These are phyloP conservation scores for Eucalyptus leucophloia DNA, from an alignment of 345 rosid species.

Conservation along the genomic window DNA sequence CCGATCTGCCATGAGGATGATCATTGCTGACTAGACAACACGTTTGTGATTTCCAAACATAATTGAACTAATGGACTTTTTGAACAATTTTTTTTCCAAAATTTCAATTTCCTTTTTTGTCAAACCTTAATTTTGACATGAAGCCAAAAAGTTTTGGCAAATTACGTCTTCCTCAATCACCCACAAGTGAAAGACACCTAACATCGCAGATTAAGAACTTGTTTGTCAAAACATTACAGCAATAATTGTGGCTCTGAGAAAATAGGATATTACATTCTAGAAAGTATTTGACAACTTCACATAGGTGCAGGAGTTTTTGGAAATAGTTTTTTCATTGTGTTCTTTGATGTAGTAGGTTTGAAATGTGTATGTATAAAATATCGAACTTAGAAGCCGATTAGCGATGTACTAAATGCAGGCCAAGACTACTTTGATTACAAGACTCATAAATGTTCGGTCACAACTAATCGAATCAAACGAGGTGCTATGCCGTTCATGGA, in stretches of 20 bases:
- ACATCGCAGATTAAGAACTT: background rate
- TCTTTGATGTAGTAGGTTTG: background rate
- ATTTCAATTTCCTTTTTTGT: background rate
- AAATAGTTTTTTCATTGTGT: background rate
- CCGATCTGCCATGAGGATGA: no score
- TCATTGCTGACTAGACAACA: no score
- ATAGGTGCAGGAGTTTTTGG: accelerated
- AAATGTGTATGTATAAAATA: background rate
- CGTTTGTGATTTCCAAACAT: no score
- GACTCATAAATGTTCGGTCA: background rate
- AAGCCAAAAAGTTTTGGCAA: background rate
- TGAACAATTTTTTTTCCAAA: background rate
- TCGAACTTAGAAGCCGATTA: background rate
- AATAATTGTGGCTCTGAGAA: background rate
- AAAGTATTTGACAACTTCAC: background rate
- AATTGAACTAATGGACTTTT: no score
- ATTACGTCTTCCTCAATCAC: background rate
- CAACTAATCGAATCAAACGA: background rate
- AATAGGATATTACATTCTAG: no score
- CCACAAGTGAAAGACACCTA: background rate
- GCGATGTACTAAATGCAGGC: background rate
- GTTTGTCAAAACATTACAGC: background rate
- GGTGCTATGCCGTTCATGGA: background rate
- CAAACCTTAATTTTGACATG: background rate
- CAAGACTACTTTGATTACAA: background rate